Evolutionary conservation across 208 protist species (phyloP).

Genomic region (Spironucleus salmonicida): DNA sequence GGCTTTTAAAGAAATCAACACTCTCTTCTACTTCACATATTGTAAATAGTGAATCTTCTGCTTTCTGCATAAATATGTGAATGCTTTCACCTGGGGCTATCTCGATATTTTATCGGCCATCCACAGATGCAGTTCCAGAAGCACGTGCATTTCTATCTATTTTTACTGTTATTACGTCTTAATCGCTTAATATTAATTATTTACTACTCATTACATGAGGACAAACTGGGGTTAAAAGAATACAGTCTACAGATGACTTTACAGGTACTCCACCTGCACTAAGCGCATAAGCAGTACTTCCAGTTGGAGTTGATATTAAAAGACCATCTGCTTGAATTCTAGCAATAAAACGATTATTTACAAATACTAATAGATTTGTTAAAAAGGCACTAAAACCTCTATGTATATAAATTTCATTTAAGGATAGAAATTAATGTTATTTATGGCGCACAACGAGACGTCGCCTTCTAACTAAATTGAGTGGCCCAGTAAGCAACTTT

Average conservation of each 20-base stretch:
- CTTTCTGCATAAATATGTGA: background rate
- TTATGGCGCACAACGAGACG: background rate
- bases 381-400: background rate
- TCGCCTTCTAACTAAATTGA: background rate
- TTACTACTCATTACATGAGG: slow-evolving; percentile 7
- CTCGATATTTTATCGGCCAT: background rate
- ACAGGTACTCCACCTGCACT: slow-evolving; percentile 26
- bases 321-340: slow-evolving; percentile 29
- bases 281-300: slow-evolving; percentile 28
- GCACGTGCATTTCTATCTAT: background rate
- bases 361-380: background rate
- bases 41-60: background rate
- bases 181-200: background rate
- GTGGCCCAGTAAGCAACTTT: background rate
- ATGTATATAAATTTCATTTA: slow-evolving; percentile 26
- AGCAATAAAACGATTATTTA: background rate
- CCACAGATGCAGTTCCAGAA: background rate
- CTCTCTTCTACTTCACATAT: background rate
- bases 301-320: slow-evolving; percentile 26
- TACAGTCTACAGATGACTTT: background rate
- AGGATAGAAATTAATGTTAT: background rate
- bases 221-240: slow-evolving; percentile 26
- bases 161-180: background rate
- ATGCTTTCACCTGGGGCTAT: background rate
- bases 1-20: background rate